These are phyloP conservation scores for Aspergillus sp. DNA, from an alignment of 2,329 filamentous ascomycete genomes.

Conservation along the genomic window DNA sequence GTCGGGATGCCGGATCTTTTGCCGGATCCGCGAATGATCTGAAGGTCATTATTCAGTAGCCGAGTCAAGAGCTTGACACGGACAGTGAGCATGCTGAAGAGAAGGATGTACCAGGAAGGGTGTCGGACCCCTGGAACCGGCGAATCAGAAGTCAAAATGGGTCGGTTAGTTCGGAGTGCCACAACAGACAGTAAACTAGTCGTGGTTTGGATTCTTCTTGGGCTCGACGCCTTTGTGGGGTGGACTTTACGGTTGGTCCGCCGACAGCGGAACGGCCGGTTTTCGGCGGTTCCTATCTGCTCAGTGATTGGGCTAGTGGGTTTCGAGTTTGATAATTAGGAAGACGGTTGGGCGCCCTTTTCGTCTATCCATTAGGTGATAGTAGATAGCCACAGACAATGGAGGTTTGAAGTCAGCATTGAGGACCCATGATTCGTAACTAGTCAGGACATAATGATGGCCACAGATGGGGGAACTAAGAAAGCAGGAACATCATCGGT, in stretches of 20 bases:
- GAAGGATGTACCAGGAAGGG: not conserved
- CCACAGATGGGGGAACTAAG: not conserved
- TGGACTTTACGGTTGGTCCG: not conserved
- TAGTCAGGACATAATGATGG: not conserved
- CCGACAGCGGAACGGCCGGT: not conserved
- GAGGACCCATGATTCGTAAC: not conserved
- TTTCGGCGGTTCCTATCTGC: not conserved
- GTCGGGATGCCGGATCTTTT: slow-evolving; percentile 17
- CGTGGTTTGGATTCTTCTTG: not conserved
- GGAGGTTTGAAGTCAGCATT: not conserved
- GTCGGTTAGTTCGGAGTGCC: not conserved
- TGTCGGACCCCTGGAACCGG: not conserved
- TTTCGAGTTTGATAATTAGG: not conserved
- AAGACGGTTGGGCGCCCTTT: not conserved
- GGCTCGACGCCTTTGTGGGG: not conserved
- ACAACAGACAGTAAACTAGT: not conserved
- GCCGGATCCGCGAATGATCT: not conserved
- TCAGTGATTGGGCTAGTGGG: not conserved
- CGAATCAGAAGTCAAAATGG: not conserved
- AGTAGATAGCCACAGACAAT: not conserved
- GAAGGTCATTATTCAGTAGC: not conserved
- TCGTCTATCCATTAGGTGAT: not conserved
- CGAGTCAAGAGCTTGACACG: not conserved
- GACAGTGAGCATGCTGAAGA: not conserved
- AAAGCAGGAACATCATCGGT: not conserved